Base-by-base conservation (phyloP, 2,329 filamentous ascomycete genomes). In the Arthrobotrys entomopaga region DNA sequence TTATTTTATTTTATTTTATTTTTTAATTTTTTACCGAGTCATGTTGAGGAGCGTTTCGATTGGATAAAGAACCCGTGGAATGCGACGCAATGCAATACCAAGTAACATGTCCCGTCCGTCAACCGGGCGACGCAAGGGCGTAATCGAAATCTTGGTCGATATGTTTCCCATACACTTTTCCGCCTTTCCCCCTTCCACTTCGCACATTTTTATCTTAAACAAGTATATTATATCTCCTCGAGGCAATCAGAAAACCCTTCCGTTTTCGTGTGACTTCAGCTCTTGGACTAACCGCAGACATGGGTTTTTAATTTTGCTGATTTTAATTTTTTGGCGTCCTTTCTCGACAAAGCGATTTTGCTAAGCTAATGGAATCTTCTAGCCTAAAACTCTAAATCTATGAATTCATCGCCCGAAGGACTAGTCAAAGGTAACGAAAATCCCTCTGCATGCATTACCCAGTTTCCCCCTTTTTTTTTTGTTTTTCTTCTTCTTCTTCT, bases 51-150 rank as follows among this genome's bases (percentile, higher is more conserved):
- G 19, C 10, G 15, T 24, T 46, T 24, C 42, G 10, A 29, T 29
- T 20, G 53, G 34, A 66, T 16, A 56, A 43, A 49, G 29, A 54
- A 54, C 48, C 67, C 60, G 69, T 58, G 61, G 69, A 73, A 73
- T 73, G 61, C 61, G 58, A 65, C 61, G 29, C 29, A 34, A 34
- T 34, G 29, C 29, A 34, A 7, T 34, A 34, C 29, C 29, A 34
- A 34, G 69, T 65, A 60, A 65, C 59, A 65, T 65, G 60, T 58
- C 53, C 59, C 49, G 50, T 49, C 59, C 49, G 50, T 49, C 22
- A 24, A 54, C 65, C 42, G 26, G 49, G 22, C 65, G 65, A 64
- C 60, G 69, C 69, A 73, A 73, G 60, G 69, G 69, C 61, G 22
- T 49, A 72, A 59, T 60, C 60, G 24, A 65, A 26, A 49, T 40